Base-by-base conservation (phyloP, 306 rosid species). In the Cucumis cinereus region DNA sequence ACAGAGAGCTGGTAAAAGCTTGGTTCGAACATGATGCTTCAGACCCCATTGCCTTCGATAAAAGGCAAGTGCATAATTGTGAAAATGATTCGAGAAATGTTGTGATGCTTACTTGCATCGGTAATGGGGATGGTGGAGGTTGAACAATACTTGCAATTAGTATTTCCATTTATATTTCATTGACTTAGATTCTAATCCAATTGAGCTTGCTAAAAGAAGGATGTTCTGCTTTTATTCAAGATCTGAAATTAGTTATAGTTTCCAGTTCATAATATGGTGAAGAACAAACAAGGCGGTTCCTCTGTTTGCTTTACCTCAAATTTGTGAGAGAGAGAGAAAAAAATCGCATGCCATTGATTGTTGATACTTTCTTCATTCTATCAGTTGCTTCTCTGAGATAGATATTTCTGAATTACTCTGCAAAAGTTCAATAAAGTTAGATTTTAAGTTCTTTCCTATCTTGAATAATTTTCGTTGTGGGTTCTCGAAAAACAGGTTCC, bases 301-400 rank as follows among this genome's bases (percentile, higher is more conserved):
- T 79, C n/a, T 82, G 84, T 83, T 77, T 83, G 72, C 60, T 82
- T 85, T 84, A 64, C 85, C 80, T 83, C 86, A 83, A 86, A 88
- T 68, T 86, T 82, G 80, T 26, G 0, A 16, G 8, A 10, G 82
- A 77, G 0, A 16, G 8, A 10, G 82, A 77, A 88, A 88, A 79
- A 82, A 77, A 76, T 19, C 45, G 78, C 83, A 58, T 74, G 79
- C 36, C n/a, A 72, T 80, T 81, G 76, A 70, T 76, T 50, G 77
- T 75, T 81, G 79, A 55, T 45, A 50, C 60, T 77, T 73, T 92
- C 95, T 90, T 88, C 84, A 90, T 86, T 92, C 90, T 82, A 75
- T 85, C 83, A 81, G 75, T 83, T 85, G 81, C 84, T 86, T 83
- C 77, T 78, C 78, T 85, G 83, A 82, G 74, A 83, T 85, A 84